Evolutionary conservation across 345 rosid species (phyloP).

Genomic region (Lenwebbia sp.): DNA sequence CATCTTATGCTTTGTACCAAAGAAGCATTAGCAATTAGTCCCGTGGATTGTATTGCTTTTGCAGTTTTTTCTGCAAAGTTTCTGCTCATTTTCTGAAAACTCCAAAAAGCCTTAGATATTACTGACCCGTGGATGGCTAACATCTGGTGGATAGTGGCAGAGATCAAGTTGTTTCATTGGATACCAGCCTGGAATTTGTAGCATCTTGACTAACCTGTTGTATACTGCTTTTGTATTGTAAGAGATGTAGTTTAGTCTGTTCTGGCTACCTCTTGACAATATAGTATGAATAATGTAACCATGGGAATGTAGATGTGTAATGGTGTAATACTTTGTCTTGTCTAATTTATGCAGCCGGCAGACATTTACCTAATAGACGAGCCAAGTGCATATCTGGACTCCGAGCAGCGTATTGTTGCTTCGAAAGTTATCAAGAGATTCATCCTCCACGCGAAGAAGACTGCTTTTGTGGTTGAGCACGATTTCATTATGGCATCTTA

Average conservation of each 20-base stretch:
- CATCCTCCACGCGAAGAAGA: constrained; percentile 96
- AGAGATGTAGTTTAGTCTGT: neutral
- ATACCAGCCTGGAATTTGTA: neutral
- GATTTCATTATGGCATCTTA: constrained; percentile 97
- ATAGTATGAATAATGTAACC: neutral
- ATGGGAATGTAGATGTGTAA: neutral
- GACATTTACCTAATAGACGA: constrained; percentile 97
- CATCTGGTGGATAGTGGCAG: neutral
- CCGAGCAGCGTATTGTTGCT: constrained; percentile 99
- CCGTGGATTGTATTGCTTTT: neutral
- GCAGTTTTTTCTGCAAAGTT: neutral
- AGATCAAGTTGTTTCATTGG: neutral
- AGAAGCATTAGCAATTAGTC: neutral
- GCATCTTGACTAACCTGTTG: neutral
- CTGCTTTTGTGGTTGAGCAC: constrained; percentile 98
- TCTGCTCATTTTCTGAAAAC: neutral
- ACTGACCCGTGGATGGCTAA: neutral
- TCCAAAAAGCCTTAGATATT: neutral
- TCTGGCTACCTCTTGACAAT: neutral
- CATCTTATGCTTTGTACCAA: neutral
- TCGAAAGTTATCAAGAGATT: constrained; percentile 97
- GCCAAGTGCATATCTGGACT: constrained; percentile 98
- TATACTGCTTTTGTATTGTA: neutral
- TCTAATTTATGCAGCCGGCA: constrained; percentile 61
- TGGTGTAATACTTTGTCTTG: neutral